Base-by-base conservation (phyloP, 225 moss, liverwort and hornwort genomes). In the Pseudoscleropodium purum region DNA sequence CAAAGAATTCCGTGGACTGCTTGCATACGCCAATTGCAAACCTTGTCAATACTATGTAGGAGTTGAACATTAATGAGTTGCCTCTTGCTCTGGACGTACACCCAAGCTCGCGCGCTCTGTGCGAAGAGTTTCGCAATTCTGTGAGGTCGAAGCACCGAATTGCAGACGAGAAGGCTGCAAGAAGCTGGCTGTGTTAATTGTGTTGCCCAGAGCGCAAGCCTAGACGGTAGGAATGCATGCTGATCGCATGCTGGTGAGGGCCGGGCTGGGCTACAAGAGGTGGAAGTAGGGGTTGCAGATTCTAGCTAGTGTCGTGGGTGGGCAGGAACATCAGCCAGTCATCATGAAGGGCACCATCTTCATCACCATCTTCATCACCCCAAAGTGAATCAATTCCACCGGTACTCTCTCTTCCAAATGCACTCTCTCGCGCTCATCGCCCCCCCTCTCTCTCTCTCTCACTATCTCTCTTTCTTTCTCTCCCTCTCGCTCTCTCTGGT, bases 301-400 rank as follows among this genome's bases (percentile, higher is more conserved):
- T 39, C 81, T 87, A 80, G 84, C 84, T 84, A 84, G 92, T 87
- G 52, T 74, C 61, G 89, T 92, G 89, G 91, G 90, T 87, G 89
- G 52, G 89, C 92, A 91, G 91, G 75, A 85, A 88, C 91, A 92
- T 89, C 91, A 91, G 84, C 82, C 76, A 77, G 88, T 90, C 90
- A 89, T 84, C 79, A 84, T 87, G 80, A 87, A 81, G 79, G 37
- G 51, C 76, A 75, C 85, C 77, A 34, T 23, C 91, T n/a, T n/a
- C 74, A 45, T 74, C 74, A 49, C 79, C 78, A 36, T 47, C 65
- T 49, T 83, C 84, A 84, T 68, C 51, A 84, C 52, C 51, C 14
- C 69, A 75, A 84, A 87, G 78, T 91, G 83, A 85, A 69, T 45
- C 86, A 86, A 87, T 79, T 64, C 49, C 66, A 37, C 65, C 78